phyloP scores from a whole-genome alignment of 2,329 filamentous ascomycete genomes.

The Ambrosiella xylebori region DNA sequence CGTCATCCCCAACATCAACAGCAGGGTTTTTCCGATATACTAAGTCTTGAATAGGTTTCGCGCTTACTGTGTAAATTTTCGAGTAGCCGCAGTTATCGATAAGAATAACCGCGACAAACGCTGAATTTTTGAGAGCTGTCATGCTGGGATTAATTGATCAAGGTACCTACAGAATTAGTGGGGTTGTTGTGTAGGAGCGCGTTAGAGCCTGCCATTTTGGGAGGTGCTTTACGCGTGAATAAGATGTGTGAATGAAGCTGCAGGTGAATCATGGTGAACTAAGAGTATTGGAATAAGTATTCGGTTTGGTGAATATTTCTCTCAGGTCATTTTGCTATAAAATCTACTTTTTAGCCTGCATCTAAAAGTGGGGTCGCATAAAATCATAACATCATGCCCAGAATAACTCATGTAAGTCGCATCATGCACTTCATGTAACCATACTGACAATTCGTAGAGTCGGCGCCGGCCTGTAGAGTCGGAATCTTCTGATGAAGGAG shows the following conservation, averaged over 20 bases:
- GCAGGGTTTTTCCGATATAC: slow-evolving; percentile 1
- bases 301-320: background rate
- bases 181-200: background rate
- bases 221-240: slow-evolving; percentile 11
- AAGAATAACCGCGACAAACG: background rate
- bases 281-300: background rate
- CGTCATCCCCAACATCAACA: background rate
- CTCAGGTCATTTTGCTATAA: no score
- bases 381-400: background rate
- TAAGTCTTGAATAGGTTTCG: slow-evolving; percentile 6
- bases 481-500: background rate
- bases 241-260: slow-evolving; percentile 11
- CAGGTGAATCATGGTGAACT: background rate
- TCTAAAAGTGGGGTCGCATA: no score
- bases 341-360: no score
- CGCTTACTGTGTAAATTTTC: slow-evolving; percentile 1
- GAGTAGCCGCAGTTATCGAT: slow-evolving; percentile 16
- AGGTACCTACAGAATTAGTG: background rate
- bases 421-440: background rate
- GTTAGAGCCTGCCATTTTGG: background rate
- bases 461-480: background rate
- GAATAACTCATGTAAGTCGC: background rate
- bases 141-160: background rate
- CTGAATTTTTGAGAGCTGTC: background rate
- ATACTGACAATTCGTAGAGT: background rate